Evolutionary conservation across 257 asterid genomes (phyloP), one percentile per base, ranked within the genome.

Genomic region (Solanum neorickii): DNA sequence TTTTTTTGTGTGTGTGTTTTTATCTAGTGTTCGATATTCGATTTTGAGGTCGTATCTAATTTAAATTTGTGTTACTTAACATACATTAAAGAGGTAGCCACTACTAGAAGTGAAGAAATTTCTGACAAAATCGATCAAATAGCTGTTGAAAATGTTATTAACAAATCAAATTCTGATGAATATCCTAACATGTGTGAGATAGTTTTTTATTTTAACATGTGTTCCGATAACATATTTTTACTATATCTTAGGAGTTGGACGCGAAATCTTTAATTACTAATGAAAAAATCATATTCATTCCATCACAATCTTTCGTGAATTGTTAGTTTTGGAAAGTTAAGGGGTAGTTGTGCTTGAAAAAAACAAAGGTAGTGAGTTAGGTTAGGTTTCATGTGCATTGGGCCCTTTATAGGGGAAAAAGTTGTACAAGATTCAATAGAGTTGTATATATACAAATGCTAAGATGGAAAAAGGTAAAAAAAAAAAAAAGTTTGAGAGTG

Each of bases 21-120:
- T 10, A 56, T 56, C 21, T 56, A 56, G 25, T 7, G n/a, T 0
- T 1, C 18, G n/a, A 4, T 56, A 56, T n/a, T 56, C 5, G 0
- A 4, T 18, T 33, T 0, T 33, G 27, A 18, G 3, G 15, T 4
- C 2, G 1, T 15, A 5, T 2, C 3, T 16, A 72, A 10, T 73
- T 20, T 3, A 0, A 1, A 73, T 35, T 37, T 0, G 0, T 14
- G 1, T 33, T 3, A 6, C 12, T 0, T 10, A 52, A 52, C 23
- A 2, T 56, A 13, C 13, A 72, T 33, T 18, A 72, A 72, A 72
- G 0, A 35, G 25, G 25, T 3, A 1, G 3, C 20, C 21, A 13
- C 12, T 27, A 27, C 9, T 68, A 14, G 9, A 27, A 25, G 13
- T 65, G 14, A 0, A 0, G 1, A 3, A 27, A 68, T 1, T 7